Base-by-base conservation (phyloP, 2,329 filamentous ascomycete genomes). In the Lachnellula willkommii region DNA sequence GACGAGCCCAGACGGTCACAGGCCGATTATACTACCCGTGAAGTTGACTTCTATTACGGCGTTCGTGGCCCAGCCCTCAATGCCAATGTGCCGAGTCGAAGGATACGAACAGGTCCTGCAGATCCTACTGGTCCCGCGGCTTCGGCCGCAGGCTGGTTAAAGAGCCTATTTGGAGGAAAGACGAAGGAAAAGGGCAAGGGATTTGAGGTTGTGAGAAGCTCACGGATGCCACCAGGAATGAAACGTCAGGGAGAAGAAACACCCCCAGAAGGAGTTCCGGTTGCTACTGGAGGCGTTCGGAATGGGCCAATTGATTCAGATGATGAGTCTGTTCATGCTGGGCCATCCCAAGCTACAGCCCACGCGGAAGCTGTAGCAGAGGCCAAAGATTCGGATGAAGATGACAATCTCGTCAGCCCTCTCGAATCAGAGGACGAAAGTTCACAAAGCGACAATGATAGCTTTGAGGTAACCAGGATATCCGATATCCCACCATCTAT, bases 11-110 rank as follows among this genome's bases (percentile, higher is more conserved):
- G 61, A 35, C 61, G 66, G 37, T 64, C 77, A 1, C 85, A 83
- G 22, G 79, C 84, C 47, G 93, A 99, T 68, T 97, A 97, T 68
- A 87, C 92, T 2, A 94, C 93, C 1, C 87, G 94, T 54, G 94
- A 99, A 71, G 90, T 95, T 0, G 94, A 99, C 70, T 96, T 96
- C 66, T 97, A 97, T 73, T 97, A 99, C 66, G 89, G 91, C 9
- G 88, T 95, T 17, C 84, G 94, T 36, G 94, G 94, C 0, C 90
- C 91, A 20, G 90, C 93, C 1, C 75, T 97, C 12, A 92, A 87
- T 64, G 88, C 90, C 1, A 89, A 90, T 58, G 84, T 84, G 3
- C 88, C 88, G 0, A 90, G 89, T 20, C 82, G 94, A 50, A 93
- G 89, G 69, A 77, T 96, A 50, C 93, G 94, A 66, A 99, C 94